Base-by-base conservation (phyloP, 2,329 filamentous ascomycete species). In the Curvularia eragrostidis region DNA sequence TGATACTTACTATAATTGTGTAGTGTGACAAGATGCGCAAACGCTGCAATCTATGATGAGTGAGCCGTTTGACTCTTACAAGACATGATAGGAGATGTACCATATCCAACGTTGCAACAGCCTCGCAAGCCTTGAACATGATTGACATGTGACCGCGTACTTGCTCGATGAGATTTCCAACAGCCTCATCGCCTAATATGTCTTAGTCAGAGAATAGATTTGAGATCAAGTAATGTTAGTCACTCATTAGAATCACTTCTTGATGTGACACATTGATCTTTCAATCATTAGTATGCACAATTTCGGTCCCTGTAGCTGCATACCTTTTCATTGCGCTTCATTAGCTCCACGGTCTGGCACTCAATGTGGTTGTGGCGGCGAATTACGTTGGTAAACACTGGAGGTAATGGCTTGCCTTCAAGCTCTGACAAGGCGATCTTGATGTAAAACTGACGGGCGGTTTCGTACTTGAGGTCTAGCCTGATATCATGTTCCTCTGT, bases 101-200 rank as follows among this genome's bases (percentile, higher is more conserved):
- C 89, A 97, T 94, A 75, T 99, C 95, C 1, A 97, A 81, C 69
- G 96, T 84, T 2, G 90, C 91, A 62, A 98, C 86, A 12, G 90
- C 89, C 73, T 98, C 93, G 65, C 91, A 95, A 39, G 96, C 86
- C 54, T 88, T 88, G 78, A 97, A 97, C 0, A 99, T 81, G 3
- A 83, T 80, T 0, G 90, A 87, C 19, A 93, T 87, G 58, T 92
- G 85, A 0, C 81, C 79, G 32, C 91, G 85, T n/a, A 97, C 83
- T n/a, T 87, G 81, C 15, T 85, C 81, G 15, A 96, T 85, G 2
- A 99, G 81, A 10, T 85, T 78, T 61, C 91, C 86, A 10, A 97
- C 84, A 2, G 90, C 87, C 44, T 85, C 83, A 72, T 97, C 92
- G 68, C 78, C 75, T 77, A 53, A 13, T 12, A 0, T 13, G 2